A percentile compares a stretch with the other conserved stretches of the same genome.
These are phyloP conservation scores for Beauveria medogensis DNA, from an alignment of 2,329 filamentous ascomycete genomes.

Conservation along the genomic window DNA sequence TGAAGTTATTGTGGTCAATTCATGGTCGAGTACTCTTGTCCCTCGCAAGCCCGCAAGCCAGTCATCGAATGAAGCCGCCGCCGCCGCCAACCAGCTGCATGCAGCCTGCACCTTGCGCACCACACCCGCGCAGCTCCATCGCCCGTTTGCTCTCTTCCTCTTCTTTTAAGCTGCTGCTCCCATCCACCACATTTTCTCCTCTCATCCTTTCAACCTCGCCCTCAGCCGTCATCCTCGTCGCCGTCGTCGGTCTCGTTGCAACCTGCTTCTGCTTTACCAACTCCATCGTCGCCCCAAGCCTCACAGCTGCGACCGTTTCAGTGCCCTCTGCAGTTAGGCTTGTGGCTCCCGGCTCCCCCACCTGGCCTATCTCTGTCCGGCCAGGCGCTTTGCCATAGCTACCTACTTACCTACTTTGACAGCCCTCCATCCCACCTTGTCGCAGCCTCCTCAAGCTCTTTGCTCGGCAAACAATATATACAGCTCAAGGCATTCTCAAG, in stretches of 20 bases:
- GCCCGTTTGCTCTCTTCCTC: slow-evolving; percentile 1
- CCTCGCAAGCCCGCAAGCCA: too few species aligned
- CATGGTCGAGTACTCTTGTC: too few species aligned
- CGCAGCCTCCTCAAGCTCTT: not conserved
- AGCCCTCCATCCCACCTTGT: not conserved
- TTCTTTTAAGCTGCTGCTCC: not conserved
- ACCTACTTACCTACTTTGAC: not conserved
- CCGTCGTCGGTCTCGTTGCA: not conserved
- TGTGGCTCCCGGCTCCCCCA: not conserved
- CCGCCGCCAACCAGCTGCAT: too few species aligned
- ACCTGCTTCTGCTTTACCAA: not conserved
- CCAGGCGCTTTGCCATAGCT: slow-evolving; percentile 1
- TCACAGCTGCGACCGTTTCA: not conserved
- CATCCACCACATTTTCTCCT: not conserved
- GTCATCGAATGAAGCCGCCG: too few species aligned
- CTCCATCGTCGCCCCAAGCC: not conserved
- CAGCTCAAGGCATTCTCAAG: not conserved
- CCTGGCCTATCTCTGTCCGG: not conserved
- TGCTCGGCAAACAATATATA: not conserved
- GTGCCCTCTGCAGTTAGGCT: not conserved
- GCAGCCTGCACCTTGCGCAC: not conserved
- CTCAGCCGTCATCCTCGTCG: not conserved
- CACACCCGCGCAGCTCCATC: not conserved
- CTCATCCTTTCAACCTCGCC: slow-evolving; percentile 3
- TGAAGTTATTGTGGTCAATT: not conserved